phyloP scores from a whole-genome alignment of 1,139 yeast genomes.

The Hansenula anomala region DNA sequence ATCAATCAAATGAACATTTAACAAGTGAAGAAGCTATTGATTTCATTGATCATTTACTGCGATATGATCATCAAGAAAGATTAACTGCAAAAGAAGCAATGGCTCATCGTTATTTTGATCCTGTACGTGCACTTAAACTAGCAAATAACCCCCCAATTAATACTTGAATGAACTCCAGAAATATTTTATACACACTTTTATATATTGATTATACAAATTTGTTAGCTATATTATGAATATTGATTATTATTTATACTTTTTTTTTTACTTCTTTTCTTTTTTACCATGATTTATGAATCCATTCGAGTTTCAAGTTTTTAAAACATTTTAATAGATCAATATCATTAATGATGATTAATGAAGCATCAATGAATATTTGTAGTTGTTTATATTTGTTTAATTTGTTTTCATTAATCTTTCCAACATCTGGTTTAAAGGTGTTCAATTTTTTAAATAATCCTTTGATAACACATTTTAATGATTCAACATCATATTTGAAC shows the following conservation, averaged over 20 bases:
- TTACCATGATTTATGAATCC: constrained; percentile 2
- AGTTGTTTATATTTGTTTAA: too few species aligned
- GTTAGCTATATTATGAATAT: constrained; percentile 1
- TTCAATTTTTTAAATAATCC: not conserved
- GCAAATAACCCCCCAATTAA: too few species aligned
- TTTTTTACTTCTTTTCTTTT: not conserved
- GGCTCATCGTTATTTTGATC: constrained; percentile 47
- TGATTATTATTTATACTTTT: not conserved
- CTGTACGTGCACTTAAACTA: constrained; percentile 17
- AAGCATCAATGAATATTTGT: constrained; percentile 1
- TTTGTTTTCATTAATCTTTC: too few species aligned
- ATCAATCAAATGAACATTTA: constrained; percentile 45
- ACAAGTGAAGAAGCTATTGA: constrained; percentile 61
- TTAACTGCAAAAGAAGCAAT: constrained; percentile 74
- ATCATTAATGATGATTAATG: constrained; percentile 1
- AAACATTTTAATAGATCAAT: not conserved
- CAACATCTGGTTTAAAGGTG: not conserved
- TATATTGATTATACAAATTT: too few species aligned
- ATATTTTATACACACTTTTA: too few species aligned
- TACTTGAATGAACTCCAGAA: too few species aligned
- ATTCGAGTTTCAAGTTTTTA: not conserved
- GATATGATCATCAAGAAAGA: constrained; percentile 70
- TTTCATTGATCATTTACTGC: constrained; percentile 58
- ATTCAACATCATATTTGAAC: not conserved
- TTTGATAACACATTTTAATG: not conserved